phyloP scores from a whole-genome alignment of 2,329 filamentous ascomycete genomes.

The Pyrenochaeta sp. region DNA sequence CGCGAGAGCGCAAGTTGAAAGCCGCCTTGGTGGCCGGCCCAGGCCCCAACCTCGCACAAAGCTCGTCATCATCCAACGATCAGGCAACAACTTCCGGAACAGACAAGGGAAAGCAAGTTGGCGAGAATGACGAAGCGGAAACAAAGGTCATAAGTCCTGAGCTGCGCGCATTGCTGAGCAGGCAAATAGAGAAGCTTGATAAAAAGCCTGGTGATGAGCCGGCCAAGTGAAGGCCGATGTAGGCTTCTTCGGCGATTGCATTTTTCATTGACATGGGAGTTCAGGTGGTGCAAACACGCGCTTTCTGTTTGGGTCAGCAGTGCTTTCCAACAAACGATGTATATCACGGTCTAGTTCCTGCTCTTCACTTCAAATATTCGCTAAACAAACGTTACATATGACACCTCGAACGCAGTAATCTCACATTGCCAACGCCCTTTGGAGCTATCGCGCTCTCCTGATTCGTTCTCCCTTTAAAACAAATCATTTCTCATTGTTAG shows the following conservation, averaged over 20 bases:
- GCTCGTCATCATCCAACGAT: constrained; percentile 21
- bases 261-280: no score
- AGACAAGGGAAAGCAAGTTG: constrained; percentile 46
- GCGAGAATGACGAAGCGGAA: constrained; percentile 32
- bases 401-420: no score
- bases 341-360: no score
- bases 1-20: constrained; percentile 58
- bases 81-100: constrained; percentile 36
- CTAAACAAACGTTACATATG: constrained; percentile 4
- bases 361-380: constrained; percentile 9
- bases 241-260: no score
- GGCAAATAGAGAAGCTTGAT: constrained; percentile 63
- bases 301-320: no score
- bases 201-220: constrained; percentile 51
- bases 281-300: no score
- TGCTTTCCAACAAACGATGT: no score
- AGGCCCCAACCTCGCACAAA: constrained; percentile 21
- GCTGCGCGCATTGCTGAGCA: constrained; percentile 66
- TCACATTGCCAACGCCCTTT: no score
- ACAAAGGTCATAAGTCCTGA: constrained; percentile 69
- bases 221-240: constrained; percentile 33
- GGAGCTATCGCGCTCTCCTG: neutral
- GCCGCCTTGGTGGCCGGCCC: constrained; percentile 41
- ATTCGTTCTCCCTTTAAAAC: constrained; percentile 7
- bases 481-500: no score